These are phyloP conservation scores for Leucosporidium creatinivorum DNA, from an alignment of 768 basidiomycete genomes.

Conservation along the genomic window DNA sequence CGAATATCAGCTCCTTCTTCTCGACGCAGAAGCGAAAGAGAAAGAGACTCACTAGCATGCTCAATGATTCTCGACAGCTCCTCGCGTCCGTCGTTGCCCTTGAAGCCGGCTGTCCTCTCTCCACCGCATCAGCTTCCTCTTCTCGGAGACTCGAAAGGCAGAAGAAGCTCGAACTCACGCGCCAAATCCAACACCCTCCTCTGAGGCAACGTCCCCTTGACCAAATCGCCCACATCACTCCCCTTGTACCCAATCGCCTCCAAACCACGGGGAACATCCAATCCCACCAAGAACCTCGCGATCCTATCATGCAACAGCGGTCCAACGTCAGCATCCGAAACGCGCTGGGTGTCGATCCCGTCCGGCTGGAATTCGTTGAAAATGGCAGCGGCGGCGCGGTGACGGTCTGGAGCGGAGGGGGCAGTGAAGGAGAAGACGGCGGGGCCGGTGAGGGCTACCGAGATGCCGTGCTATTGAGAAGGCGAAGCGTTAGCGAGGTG, in stretches of 20 bases:
- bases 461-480: constrained; percentile 34
- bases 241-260: constrained; percentile 61
- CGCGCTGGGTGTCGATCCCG: constrained; percentile 48
- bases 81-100: constrained; percentile 24
- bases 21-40: too few species aligned
- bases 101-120: constrained; percentile 28
- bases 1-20: too few species aligned
- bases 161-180: constrained; percentile 52
- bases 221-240: constrained; percentile 47
- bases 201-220: constrained; percentile 88
- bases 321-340: constrained; percentile 73
- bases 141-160: too few species aligned
- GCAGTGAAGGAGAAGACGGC: constrained; percentile 97
- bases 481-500: background rate
- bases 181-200: constrained; percentile 85
- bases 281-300: constrained; percentile 73
- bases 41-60: background rate
- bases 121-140: too few species aligned
- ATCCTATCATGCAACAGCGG: constrained; percentile 74
- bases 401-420: constrained; percentile 82
- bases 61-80: constrained; percentile 26
- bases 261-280: constrained; percentile 78
- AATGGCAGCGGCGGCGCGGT: constrained; percentile 71
- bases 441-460: constrained; percentile 82
- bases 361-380: constrained; percentile 63